Evolutionary conservation across 2,329 filamentous ascomycete species (phyloP).

Genomic region (Lasiodiplodia citricola): DNA sequence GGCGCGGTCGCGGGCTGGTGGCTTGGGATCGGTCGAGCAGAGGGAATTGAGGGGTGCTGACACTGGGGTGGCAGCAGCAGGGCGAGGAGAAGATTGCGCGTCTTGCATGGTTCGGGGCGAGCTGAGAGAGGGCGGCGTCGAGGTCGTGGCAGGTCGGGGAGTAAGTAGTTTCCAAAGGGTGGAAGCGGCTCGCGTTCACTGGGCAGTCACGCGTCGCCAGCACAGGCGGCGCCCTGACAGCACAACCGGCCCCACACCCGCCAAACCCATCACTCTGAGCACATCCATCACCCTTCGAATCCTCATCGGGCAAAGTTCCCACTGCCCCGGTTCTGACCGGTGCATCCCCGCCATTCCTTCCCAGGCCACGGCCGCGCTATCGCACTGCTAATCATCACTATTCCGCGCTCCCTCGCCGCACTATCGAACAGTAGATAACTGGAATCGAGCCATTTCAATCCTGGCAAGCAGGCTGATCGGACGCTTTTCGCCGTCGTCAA

Average conservation of each 20-base stretch:
- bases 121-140: not conserved
- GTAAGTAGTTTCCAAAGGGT: not conserved
- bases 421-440: too few relatives aligned
- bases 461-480: too few relatives aligned
- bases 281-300: not conserved
- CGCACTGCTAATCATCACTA: too few relatives aligned
- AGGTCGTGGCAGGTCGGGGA: not conserved
- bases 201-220: constrained; percentile 11
- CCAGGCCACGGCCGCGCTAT: too few relatives aligned
- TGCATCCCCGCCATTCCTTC: not conserved
- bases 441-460: too few relatives aligned
- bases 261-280: not conserved
- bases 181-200: not conserved
- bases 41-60: not conserved
- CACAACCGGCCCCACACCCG: constrained; percentile 7
- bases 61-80: not conserved
- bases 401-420: not conserved
- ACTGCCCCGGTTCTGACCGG: not conserved
- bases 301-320: not conserved
- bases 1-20: constrained; percentile 4
- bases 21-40: not conserved
- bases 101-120: constrained; percentile 1
- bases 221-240: constrained; percentile 7
- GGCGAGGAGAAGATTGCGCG: not conserved
- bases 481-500: not conserved